These are phyloP conservation scores for Neurospora sp. DNA, from an alignment of 495 filamentous ascomycete species.

Conservation along the genomic window DNA sequence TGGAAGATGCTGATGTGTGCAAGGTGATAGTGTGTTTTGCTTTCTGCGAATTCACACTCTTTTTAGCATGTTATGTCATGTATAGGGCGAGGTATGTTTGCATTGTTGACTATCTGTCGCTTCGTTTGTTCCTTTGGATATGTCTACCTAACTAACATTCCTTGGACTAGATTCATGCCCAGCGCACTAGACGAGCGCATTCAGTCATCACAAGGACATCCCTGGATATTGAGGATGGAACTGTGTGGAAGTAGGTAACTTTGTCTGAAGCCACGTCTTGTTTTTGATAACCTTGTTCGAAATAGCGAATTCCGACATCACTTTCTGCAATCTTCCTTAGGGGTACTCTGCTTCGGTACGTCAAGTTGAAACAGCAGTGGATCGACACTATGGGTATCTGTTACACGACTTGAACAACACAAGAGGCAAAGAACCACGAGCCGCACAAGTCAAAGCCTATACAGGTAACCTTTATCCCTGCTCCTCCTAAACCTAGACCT, in stretches of 20 bases:
- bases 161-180: background rate
- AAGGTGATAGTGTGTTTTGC: too few relatives aligned
- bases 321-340: too few relatives aligned
- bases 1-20: background rate
- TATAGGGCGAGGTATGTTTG: background rate
- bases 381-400: background rate
- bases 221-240: background rate
- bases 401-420: background rate
- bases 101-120: background rate
- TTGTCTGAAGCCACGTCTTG: background rate
- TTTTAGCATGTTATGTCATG: background rate
- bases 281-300: background rate
- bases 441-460: background rate
- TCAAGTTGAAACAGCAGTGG: background rate
- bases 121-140: background rate
- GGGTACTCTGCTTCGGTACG: too few relatives aligned
- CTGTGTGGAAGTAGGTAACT: background rate
- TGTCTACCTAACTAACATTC: background rate
- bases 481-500: background rate
- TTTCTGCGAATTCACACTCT: background rate
- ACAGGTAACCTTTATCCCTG: too few relatives aligned
- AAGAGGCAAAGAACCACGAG: background rate
- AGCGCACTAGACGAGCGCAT: background rate
- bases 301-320: background rate
- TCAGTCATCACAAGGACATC: background rate